Evolutionary conservation across 1,284 basidiomycete species (phyloP).

Genomic region (Trametes pubescens): DNA sequence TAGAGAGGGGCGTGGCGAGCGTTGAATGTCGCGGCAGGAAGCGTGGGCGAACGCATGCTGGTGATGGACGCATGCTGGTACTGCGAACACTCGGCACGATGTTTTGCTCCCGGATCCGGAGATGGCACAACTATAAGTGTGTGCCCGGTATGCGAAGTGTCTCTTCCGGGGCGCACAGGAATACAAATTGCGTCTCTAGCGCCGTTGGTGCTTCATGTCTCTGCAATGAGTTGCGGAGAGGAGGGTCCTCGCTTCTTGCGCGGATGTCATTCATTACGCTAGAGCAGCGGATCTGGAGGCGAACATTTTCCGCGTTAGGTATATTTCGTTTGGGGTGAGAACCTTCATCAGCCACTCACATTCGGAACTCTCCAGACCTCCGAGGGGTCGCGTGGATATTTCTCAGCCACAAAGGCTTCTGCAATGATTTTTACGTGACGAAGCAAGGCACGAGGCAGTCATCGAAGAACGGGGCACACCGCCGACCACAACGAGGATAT

Average conservation of each 20-base stretch:
- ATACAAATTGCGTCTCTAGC: too few species aligned
- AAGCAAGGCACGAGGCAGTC: slow-evolving; percentile 16
- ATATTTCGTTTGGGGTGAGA: not conserved
- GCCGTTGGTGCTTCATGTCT: too few species aligned
- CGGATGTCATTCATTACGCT: not conserved
- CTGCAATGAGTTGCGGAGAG: too few species aligned
- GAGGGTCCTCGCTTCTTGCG: too few species aligned
- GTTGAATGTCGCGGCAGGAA: not conserved
- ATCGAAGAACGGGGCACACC: not conserved
- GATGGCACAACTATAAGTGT: not conserved
- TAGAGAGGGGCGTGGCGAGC: not conserved
- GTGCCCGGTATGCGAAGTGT: not conserved
- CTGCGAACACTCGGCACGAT: not conserved
- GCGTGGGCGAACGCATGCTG: not conserved
- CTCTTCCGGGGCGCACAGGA: too few species aligned
- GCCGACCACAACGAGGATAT: not conserved
- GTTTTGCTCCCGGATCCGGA: not conserved
- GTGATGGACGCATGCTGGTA: not conserved
- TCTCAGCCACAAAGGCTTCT: slow-evolving; percentile 14
- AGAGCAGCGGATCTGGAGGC: not conserved
- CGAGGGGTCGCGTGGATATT: slow-evolving; percentile 9
- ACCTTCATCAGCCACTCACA: not conserved
- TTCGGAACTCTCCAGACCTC: slow-evolving; percentile 9
- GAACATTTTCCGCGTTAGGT: not conserved
- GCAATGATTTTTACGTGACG: slow-evolving; percentile 16